Conservation (phyloP, 139 green algal genomes). For the Zygnema circumcarinatum region DNA sequence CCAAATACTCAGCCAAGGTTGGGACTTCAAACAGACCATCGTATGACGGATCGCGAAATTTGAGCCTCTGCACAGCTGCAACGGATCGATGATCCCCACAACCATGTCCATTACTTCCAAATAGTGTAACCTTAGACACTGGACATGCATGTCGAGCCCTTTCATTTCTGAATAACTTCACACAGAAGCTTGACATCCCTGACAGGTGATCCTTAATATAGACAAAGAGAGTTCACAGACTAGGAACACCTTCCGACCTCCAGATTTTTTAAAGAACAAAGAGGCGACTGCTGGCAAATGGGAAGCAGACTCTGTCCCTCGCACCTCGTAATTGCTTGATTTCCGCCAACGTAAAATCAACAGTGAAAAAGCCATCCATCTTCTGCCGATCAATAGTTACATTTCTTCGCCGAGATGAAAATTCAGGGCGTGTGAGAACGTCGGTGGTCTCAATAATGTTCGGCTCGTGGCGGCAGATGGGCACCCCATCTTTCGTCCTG, state of each 20-base stretch:
- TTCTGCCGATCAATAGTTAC: conserved; percentile 65
- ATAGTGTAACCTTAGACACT: too few relatives aligned
- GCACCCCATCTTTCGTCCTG: conserved; percentile 66
- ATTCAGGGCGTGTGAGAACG: conserved; percentile 58
- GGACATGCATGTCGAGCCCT: too few relatives aligned
- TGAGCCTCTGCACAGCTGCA: conserved; percentile 54
- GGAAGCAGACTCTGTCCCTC: too few relatives aligned
- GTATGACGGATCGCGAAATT: conserved; percentile 39
- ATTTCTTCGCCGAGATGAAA: conserved; percentile 54
- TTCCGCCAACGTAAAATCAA: conserved; percentile 70
- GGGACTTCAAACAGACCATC: conserved; percentile 37
- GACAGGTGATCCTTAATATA: too few relatives aligned
- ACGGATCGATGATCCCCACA: conserved; percentile 62
- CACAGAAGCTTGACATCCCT: too few relatives aligned
- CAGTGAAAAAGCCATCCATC: conserved; percentile 64
- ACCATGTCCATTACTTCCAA: conserved; percentile 63
- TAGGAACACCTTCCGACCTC: too few relatives aligned
- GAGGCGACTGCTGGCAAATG: too few relatives aligned
- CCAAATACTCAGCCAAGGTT: conserved; percentile 35
- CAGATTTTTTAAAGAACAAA: too few relatives aligned
- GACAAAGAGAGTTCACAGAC: too few relatives aligned
- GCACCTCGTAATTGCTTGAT: conserved; percentile 65
- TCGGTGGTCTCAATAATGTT: conserved; percentile 69
- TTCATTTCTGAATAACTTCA: too few relatives aligned
- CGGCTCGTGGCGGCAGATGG: conserved; percentile 74